These are phyloP conservation scores for Wickerhamiella alocasiicola DNA, from an alignment of 805 yeast genomes.

Conservation along the genomic window DNA sequence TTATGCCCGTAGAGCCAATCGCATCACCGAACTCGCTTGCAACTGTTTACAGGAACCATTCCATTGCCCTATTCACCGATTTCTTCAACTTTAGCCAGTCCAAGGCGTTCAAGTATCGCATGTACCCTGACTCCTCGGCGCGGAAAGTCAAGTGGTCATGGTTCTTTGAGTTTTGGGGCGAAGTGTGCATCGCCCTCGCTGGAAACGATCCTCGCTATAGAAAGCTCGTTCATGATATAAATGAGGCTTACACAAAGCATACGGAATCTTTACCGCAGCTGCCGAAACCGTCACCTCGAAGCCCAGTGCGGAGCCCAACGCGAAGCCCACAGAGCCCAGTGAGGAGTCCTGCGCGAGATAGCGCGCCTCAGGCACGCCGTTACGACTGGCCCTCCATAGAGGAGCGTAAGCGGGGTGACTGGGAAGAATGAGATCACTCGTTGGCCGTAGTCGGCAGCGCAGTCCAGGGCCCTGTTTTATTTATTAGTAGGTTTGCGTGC, in stretches of 20 bases:
- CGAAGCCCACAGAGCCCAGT: no score
- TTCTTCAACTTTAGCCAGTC: not conserved
- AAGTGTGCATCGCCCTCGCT: constrained; percentile 1
- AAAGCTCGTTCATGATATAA: not conserved
- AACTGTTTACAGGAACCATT: not conserved
- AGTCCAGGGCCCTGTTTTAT: no score
- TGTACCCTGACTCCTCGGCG: not conserved
- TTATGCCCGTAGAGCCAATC: not conserved
- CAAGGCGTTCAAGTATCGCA: not conserved
- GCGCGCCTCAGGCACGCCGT: no score
- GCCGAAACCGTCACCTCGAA: no score
- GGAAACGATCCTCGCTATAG: not conserved
- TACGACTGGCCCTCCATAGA: no score
- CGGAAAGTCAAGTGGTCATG: not conserved
- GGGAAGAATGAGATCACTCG: no score
- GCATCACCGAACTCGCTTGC: not conserved
- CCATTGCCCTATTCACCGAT: not conserved
- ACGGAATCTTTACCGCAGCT: no score
- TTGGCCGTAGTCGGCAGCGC: no score
- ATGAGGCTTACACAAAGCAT: not conserved
- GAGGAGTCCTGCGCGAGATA: no score
- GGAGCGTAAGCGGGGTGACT: no score
- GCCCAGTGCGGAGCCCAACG: no score
- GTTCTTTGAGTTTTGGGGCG: constrained; percentile 9
- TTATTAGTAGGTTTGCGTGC: no score